These are phyloP conservation scores for Ploettnerulaceae sp. DNA, from an alignment of 2,329 filamentous ascomycete genomes.

Conservation along the genomic window DNA sequence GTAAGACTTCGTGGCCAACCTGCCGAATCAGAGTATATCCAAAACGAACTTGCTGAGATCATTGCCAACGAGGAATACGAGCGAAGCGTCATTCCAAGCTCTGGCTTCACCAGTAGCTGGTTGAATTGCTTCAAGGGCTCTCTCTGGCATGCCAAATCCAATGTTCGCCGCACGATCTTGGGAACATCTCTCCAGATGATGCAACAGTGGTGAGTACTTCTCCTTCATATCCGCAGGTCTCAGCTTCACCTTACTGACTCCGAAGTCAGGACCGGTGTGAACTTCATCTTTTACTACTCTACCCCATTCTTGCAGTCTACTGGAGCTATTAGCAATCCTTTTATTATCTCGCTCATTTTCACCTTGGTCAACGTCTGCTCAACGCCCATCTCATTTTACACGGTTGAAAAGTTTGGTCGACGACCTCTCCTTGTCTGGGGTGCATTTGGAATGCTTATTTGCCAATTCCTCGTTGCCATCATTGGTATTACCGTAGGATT, in stretches of 20 bases:
- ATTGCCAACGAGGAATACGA: conserved; percentile 88
- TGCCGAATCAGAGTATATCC: conserved; percentile 66
- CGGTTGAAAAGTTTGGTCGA: conserved; percentile 76
- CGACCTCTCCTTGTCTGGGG: conserved; percentile 75
- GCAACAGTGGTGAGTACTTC: conserved; percentile 52
- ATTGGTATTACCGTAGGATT: conserved; percentile 57
- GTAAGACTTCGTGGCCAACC: conserved; percentile 70
- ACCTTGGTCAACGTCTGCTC: conserved; percentile 84
- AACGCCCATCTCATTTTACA: conserved; percentile 83
- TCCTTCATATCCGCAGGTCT: neutral
- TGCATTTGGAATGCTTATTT: conserved; percentile 76
- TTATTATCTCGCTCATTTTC: conserved; percentile 80
- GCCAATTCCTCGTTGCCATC: conserved; percentile 82
- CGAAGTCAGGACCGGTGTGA: conserved; percentile 56
- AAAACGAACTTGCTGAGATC: conserved; percentile 76
- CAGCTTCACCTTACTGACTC: neutral
- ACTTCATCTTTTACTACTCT: conserved; percentile 88
- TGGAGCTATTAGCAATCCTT: conserved; percentile 70
- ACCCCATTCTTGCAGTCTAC: conserved; percentile 79
- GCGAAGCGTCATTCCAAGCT: conserved; percentile 59
- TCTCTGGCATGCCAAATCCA: conserved; percentile 58
- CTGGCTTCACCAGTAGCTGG: conserved; percentile 66
- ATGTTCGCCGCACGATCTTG: conserved; percentile 65
- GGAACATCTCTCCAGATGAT: conserved; percentile 75
- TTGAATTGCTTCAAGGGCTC: conserved; percentile 61